Evolutionary conservation across 257 asterid species (phyloP).

Genomic region (Marsdenia floribunda): DNA sequence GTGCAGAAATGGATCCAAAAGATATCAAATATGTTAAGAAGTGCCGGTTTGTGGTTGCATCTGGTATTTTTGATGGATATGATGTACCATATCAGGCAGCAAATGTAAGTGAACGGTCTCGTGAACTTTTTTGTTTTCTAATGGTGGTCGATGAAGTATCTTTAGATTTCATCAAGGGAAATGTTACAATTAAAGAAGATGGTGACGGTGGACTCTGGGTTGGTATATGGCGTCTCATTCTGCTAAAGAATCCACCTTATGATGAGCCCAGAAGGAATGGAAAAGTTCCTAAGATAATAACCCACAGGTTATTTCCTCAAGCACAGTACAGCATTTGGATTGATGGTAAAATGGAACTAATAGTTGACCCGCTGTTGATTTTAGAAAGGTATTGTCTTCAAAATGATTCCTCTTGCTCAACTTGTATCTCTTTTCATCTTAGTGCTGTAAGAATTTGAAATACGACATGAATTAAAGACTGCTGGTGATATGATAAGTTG

Average conservation of each 20-base stretch:
- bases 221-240: slow-evolving; percentile 88
- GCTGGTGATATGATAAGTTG: background rate
- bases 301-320: slow-evolving; percentile 89
- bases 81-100: slow-evolving; percentile 92
- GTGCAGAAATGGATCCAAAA: slow-evolving; percentile 73
- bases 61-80: slow-evolving; percentile 95
- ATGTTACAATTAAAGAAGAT: slow-evolving; percentile 68
- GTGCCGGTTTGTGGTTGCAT: slow-evolving; percentile 87
- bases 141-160: slow-evolving; percentile 96
- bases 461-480: background rate
- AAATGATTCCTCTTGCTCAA: background rate
- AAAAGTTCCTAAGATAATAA: slow-evolving; percentile 93
- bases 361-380: slow-evolving; percentile 87
- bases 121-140: slow-evolving; percentile 74
- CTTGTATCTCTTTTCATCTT: background rate
- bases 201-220: slow-evolving; percentile 84
- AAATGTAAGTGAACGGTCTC: slow-evolving; percentile 66
- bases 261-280: slow-evolving; percentile 99
- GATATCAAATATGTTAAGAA: slow-evolving; percentile 64
- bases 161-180: slow-evolving; percentile 60
- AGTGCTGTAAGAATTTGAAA: background rate
- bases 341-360: slow-evolving; percentile 99
- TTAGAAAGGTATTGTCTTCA: slow-evolving; percentile 67
- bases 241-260: slow-evolving; percentile 80
- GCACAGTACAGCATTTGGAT: slow-evolving; percentile 96